Evolutionary conservation across 257 asterid genomes (phyloP).

Genomic region (Nicotiana attenuata): DNA sequence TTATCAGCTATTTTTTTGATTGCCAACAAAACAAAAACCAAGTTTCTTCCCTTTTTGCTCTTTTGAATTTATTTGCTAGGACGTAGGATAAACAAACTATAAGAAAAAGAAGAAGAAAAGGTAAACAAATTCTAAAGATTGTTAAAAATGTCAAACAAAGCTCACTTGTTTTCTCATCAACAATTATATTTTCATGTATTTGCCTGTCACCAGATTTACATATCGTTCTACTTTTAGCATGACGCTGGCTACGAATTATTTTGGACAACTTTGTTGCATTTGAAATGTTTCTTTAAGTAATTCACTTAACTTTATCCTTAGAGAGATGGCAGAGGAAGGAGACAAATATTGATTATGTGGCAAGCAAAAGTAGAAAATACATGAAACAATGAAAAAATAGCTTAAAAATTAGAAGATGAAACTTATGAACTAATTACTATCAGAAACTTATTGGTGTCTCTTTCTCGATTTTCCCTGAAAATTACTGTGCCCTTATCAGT

Average conservation of each 20-base stretch:
- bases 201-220: neutral
- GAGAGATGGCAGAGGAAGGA: neutral
- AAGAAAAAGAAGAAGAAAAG: too few relatives aligned
- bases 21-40: neutral
- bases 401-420: neutral
- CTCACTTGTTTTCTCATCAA: neutral
- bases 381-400: neutral
- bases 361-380: neutral
- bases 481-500: too few relatives aligned
- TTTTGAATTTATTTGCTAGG: neutral
- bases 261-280: neutral
- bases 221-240: neutral
- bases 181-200: neutral
- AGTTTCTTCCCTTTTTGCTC: neutral
- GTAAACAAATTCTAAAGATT: too few relatives aligned
- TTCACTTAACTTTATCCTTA: neutral
- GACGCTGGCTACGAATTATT: neutral
- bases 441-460: neutral
- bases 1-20: neutral
- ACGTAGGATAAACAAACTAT: too few relatives aligned
- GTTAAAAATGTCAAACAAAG: too few relatives aligned
- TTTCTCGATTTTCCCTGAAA: too few relatives aligned
- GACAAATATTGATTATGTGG: neutral
- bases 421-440: neutral
- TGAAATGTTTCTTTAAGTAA: neutral